Base-by-base conservation (phyloP, 345 rosid species). In the Dipteronia dyeriana region DNA sequence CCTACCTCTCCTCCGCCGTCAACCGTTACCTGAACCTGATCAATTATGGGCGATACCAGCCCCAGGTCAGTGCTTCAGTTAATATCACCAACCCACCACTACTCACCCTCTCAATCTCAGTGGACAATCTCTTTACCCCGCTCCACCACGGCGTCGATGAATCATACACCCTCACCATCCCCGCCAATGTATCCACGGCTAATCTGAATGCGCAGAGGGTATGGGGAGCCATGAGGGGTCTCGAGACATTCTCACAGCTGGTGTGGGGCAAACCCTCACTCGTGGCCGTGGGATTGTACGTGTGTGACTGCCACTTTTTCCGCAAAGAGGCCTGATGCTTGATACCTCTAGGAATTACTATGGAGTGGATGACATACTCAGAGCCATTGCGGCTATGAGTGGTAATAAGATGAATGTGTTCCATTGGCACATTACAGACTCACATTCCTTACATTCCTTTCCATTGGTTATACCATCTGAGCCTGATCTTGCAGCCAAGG, bases 171-270 rank as follows among this genome's bases (percentile, higher is more conserved):
- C 92, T 95, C 54, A 59, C 65, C 41, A 82, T 93, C 82, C 90
- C 98, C 16, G 22, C 66, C 12, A 62, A 12, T 11, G 77, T 76
- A 22, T 39, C 54, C 59, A 63, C 79, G 0, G 95, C 92, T 0
- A 79, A 57, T 49, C 81, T 93, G 53, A 54, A 22, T 1, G 89
- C 97, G 1, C 85, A 81, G 31, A 93, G 97, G 0, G 88, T 72
- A 13, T 95, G 97, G 97, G 97, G 95, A 0, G 97, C 97, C 39
- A 93, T 91, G 93, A 83, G 91, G 76, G 97, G 97, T 1, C 88
- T 95, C 0, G 98, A 93, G 85, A 91, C 97, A 23, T 91, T 95
- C 82, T 93, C 97, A 3, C 97, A 95, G 77, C 71, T 95, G 53
- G 87, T 88, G 29, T 95, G 97, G 97, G 92, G 97, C 4, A 39